Base-by-base conservation (phyloP, 495 filamentous ascomycete species). In the Delitschia confertaspora region DNA sequence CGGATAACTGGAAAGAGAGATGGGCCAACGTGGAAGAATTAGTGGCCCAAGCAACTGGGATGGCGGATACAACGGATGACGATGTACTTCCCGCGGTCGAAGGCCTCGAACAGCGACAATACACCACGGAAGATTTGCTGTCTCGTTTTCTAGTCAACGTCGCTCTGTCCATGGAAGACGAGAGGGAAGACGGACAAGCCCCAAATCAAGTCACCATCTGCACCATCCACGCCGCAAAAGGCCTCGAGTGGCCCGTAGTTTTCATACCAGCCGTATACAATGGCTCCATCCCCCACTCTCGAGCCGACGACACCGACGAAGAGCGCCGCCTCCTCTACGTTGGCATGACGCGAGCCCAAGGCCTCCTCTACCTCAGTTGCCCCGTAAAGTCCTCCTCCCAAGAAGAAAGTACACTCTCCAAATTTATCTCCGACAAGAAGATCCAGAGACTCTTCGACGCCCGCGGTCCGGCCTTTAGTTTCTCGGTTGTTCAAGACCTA, bases 161-260 rank as follows among this genome's bases (percentile, higher is more conserved):
- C 3, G 79, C 88, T 0, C 65, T 99, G 18, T 82, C 87, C 1
- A 79, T 83, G 0, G 88, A 95, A 54, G 71, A 81, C 36, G 65
- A 64, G 5, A 69, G 70, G 13, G 73, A 78, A 7, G 74, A 76
- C 1, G 70, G 70, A 1, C 69, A 75, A 14, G 67, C 76, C n/a
- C 60, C 51, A 1, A 73, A 78, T 9, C 77, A 83, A 55, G 78
- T 96, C 10, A 95, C 88, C 2, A 85, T 99, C 11, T 95, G 86
- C 9, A 99, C 93, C 0, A 95, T 99, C 18, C 93, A 99, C 58
- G 86, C 89, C 0, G 88, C 93, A 0, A 99, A 99, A 60, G 89
- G 93, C 3, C 69, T 99, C 0, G 93, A 99, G 58, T 99, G 93
- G 93, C 93, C 93, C 1, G 75, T 95, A 7, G 85, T 99, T 0